Evolutionary conservation across 352 stramenopile genomes (phyloP).

Genomic region (Blastocystis sp.): DNA sequence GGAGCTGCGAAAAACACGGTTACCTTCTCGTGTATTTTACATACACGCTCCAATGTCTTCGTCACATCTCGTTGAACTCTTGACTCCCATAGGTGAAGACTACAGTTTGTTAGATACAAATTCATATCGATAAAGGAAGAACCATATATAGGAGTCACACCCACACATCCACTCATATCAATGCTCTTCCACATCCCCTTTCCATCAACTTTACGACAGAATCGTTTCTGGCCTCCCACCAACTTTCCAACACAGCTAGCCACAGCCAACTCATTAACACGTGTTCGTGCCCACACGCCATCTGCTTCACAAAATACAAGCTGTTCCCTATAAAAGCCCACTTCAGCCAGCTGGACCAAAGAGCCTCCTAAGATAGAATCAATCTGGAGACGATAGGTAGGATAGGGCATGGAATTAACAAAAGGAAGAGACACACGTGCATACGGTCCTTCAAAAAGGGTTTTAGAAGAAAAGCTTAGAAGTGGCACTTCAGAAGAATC

Average conservation of each 20-base stretch:
- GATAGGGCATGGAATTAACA: not conserved
- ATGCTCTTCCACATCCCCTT: not conserved
- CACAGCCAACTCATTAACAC: not conserved
- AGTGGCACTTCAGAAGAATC: not conserved
- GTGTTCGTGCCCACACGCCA: not conserved
- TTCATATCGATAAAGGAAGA: not conserved
- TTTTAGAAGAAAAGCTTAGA: not conserved
- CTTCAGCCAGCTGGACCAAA: not conserved
- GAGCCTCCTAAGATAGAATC: not conserved
- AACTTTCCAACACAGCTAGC: not conserved
- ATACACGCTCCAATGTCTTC: not conserved
- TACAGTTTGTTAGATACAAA: not conserved
- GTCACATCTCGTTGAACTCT: not conserved
- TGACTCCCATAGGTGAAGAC: not conserved
- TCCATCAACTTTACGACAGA: not conserved
- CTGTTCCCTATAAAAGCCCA: not conserved
- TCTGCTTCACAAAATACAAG: not conserved
- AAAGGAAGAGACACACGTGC: not conserved
- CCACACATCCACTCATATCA: not conserved
- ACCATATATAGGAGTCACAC: not conserved
- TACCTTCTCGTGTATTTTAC: not conserved
- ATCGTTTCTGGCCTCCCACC: not conserved
- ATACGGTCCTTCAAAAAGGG: not conserved
- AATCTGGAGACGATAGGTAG: not conserved
- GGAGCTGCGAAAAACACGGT: not conserved